These are phyloP conservation scores for Kwoniella heveanensis DNA, from an alignment of 768 basidiomycete genomes.

Conservation along the genomic window DNA sequence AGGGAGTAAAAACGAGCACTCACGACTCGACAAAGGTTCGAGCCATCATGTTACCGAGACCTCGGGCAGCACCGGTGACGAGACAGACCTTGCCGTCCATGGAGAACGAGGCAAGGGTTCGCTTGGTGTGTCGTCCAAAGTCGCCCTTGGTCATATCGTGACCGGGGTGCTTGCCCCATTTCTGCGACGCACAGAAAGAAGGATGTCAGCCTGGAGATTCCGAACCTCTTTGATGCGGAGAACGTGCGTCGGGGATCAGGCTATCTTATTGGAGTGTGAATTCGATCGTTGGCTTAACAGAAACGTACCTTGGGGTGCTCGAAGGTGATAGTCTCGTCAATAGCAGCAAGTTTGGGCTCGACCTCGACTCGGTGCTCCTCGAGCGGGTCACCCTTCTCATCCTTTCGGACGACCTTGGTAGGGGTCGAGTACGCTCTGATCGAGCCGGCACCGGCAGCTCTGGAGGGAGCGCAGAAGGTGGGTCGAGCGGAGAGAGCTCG, in stretches of 20 bases:
- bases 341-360: conserved; percentile 42
- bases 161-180: conserved; percentile 41
- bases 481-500: conserved; percentile 7
- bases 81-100: conserved; percentile 76
- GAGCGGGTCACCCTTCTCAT: conserved; percentile 26
- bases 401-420: conserved; percentile 4
- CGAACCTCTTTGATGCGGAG: too few species aligned
- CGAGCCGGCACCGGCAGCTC: not conserved
- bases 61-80: conserved; percentile 90
- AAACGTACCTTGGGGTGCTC: conserved; percentile 34
- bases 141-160: conserved; percentile 52
- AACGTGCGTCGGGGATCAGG: not conserved
- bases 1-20: conserved; percentile 40
- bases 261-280: too few species aligned
- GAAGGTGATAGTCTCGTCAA: conserved; percentile 44
- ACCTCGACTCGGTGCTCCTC: conserved; percentile 44
- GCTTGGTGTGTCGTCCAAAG: conserved; percentile 55
- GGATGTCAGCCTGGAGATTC: not conserved
- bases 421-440: conserved; percentile 13
- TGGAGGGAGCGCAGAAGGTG: not conserved
- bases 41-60: conserved; percentile 87
- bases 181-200: not conserved
- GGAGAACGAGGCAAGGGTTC: conserved; percentile 73
- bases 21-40: conserved; percentile 85
- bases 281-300: too few species aligned